Percentiles rank a stretch among this genome's conserved stretches.
Evolutionary conservation across 257 asterid species (phyloP).

Genomic region (Plantago major): DNA sequence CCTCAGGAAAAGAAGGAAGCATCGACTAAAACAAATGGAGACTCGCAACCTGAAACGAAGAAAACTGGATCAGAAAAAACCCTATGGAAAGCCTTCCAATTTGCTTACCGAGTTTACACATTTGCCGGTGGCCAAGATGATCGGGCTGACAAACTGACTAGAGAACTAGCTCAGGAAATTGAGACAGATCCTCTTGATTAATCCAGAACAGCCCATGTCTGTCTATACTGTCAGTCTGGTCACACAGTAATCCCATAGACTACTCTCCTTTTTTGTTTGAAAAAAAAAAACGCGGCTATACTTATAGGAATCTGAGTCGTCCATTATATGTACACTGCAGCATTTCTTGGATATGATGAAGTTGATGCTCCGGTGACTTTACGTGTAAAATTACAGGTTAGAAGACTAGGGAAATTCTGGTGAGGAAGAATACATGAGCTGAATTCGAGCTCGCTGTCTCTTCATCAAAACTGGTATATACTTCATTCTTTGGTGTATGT

Average conservation of each 20-base stretch:
- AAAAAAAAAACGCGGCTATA: conserved; percentile 2
- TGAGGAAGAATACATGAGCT: conserved; percentile 16
- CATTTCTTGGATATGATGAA: conserved; percentile 12
- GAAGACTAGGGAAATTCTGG: conserved; percentile 17
- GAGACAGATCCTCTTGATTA: conserved; percentile 44
- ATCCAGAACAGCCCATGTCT: background rate
- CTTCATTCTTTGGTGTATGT: conserved; percentile 11
- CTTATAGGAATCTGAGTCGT: conserved; percentile 16
- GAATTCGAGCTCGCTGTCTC: conserved; percentile 17
- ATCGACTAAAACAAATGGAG: conserved; percentile 26
- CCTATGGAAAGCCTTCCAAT: conserved; percentile 87
- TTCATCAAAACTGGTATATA: conserved; percentile 13
- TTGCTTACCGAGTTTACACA: conserved; percentile 74
- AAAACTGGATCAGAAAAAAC: conserved; percentile 51
- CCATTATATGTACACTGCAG: conserved; percentile 13
- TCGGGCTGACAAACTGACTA: conserved; percentile 71
- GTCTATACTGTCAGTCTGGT: conserved; percentile 14
- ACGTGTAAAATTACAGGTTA: conserved; percentile 5
- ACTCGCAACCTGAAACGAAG: conserved; percentile 25
- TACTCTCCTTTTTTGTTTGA: too few relatives aligned
- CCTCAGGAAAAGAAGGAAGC: conserved; percentile 57
- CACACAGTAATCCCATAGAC: background rate
- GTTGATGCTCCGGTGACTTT: conserved; percentile 14
- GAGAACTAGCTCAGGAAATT: conserved; percentile 72
- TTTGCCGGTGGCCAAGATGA: conserved; percentile 94